Evolutionary conservation across 768 basidiomycete genomes (phyloP), one percentile per base, ranked within the genome.

Genomic region (Podaxis mareebaensis): DNA sequence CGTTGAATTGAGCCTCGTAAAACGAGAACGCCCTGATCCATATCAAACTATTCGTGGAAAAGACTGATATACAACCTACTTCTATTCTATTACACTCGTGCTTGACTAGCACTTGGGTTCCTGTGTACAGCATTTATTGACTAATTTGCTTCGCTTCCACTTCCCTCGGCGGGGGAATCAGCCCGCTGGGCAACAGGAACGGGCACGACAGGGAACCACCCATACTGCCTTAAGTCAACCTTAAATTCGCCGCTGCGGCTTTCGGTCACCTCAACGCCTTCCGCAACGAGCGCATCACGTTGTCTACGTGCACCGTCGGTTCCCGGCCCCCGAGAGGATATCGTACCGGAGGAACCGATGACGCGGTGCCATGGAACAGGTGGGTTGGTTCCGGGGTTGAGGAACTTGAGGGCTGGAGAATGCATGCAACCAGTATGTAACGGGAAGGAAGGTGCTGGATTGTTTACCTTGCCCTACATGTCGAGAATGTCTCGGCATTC

Each of bases 351-450:
- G 0, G 91, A 80, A 3, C 85, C 81, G 13, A 94, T 78, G 3
- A 94, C 91, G 33, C 92, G 85, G 65, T 93, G 82, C 92, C 92
- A 95, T 0, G 92, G 93, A 1, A 94, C 84, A 6, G 89, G 86
- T 0, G 89, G 88, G 26, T 79, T 78, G 1, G 81, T 78, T 22
- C 81, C 79, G 0, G 85, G 81, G 0, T 85, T 82, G 3, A 93
- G 74, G 67, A 87, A 90, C 69, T 93, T 93, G 54, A 95, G 80
- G n/a, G 92, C 92, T 94, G 64, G 39, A 59, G 26, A 20, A 20
- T 15, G 30, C 28, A 39, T 40, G 15, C n/a, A 11, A 48, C 36
- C 15, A 39, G n/a, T 11, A 17, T 20, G 40, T 46, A 13, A 13
- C 10, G 24, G 17, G 17, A 38, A 3, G 30, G 39, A 30, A 33